Evolutionary conservation across 495 filamentous ascomycete genomes (phyloP), one percentile per base, ranked within the genome.

Genomic region (Chlorociboria aeruginascens): DNA sequence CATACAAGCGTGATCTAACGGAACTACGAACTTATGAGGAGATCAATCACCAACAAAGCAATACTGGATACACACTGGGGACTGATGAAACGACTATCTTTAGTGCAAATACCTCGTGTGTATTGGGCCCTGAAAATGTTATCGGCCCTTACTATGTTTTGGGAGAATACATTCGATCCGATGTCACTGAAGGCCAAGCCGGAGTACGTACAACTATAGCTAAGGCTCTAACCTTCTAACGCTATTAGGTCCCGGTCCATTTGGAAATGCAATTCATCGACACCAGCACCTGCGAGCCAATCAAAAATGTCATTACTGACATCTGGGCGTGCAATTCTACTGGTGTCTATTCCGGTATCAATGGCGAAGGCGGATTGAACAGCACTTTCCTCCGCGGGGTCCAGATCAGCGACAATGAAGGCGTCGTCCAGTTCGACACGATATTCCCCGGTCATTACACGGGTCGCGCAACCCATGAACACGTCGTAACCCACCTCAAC

Each of bases 401-500:
- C 39, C 68, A 71, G 45, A 40, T 61, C 14, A 72, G 72, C 11
- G 66, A 79, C 45, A 34, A 54, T 11, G 70, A 81, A 20, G 76
- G 77, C 8, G 68, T 81, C 6, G 73, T 65, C 1, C 61, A 55
- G 32, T 75, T 79, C 44, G 67, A 72, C 43, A 77, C 72, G 1
- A 73, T 73, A 48, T 77, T 80, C 64, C 74, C 76, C 0, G 77
- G 78, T 8, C 73, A 78, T 61, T 82, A 81, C 45, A 55, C 61
- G 0, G 75, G 74, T 7, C 71, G 78, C 13, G 70, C 78, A 0
- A 73, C 64, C 3, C 78, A 81, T 56, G 71, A 70, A 7, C 77
- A 81, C 45, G 48, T 73, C 43, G 60, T 76, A 34, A 67, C 66
- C 1, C 74, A 77, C 54, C 39, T 62, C 31, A 64, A 71, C 45